Evolutionary conservation across 1,284 basidiomycete species (phyloP), one percentile per base, ranked within the genome.

Genomic region (Ganoderma leucocontextum): DNA sequence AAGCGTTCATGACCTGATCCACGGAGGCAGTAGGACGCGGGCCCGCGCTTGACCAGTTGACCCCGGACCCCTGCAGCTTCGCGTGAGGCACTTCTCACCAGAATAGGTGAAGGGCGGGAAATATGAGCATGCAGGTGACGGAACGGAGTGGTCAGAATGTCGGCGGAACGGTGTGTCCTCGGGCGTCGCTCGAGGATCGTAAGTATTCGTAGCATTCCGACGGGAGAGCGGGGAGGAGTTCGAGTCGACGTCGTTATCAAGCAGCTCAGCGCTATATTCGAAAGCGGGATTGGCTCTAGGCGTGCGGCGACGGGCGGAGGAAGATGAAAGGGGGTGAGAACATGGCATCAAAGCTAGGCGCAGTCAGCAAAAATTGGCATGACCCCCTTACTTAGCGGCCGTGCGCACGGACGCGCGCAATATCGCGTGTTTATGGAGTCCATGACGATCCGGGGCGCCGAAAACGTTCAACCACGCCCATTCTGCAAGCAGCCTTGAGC

Each of bases 121-220:
- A 39, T 12, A 33, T 13, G 55, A 39, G 55, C 62, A 63, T 44
- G 63, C 67, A 52, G 65, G 19, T 33, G 63, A 41, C 35, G 65
- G 35, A 44, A 13, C 44, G 62, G 60, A 47, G 52, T 52, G 57
- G 62, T 41, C 60, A 69, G 69, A 69, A 69, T 65, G 67, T 73
- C 72, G 72, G 69, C 36, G 66, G 44, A 60, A 60, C 71, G 68
- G 69, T 53, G 63, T 33, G 71, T 72, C 65, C 64, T 73, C 72
- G 69, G 69, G 60, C 60, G 69, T 59, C 17, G 67, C 64, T 53
- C 60, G 44, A 41, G 65, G 52, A 59, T 61, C 60, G 53, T n/a
- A n/a, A n/a, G n/a, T 61, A 62, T 61, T 49, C 62, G 41, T 53
- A 22, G n/a, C 17, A 39, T 15, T 62, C 25, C 25, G 35, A 42